A percentile compares a stretch with the other conserved stretches of the same genome.
These are phyloP conservation scores for Berberis thunbergii DNA, from an alignment of 164 flowering plant species.

Conservation along the genomic window DNA sequence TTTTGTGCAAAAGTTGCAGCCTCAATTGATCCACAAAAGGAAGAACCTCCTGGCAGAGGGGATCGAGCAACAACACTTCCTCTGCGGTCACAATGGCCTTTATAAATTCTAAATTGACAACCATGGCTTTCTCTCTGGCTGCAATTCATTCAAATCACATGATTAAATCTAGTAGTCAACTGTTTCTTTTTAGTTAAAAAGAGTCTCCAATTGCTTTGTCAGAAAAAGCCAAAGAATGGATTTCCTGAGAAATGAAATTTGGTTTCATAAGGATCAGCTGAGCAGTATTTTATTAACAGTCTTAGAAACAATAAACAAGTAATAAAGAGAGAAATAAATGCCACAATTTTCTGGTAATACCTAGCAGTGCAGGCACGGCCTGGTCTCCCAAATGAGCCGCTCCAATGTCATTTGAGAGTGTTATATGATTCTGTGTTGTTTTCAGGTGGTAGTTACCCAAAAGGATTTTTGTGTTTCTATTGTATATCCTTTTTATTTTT, in stretches of 20 bases:
- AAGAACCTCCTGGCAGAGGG: slow-evolving; percentile 74
- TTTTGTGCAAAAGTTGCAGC: slow-evolving; percentile 56
- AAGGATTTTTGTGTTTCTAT: no score
- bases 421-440: no score
- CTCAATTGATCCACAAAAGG: slow-evolving; percentile 84
- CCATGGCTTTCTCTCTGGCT: slow-evolving; percentile 97
- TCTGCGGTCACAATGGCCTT: slow-evolving; percentile 95
- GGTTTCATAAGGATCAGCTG: neutral
- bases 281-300: neutral
- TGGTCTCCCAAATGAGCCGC: no score
- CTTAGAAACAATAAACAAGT: neutral
- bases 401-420: no score
- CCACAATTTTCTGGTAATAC: no score
- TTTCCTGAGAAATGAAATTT: neutral
- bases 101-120: slow-evolving; percentile 86
- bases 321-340: neutral
- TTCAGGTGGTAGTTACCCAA: no score
- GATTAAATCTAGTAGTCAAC: neutral
- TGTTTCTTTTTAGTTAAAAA: neutral
- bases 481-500: no score
- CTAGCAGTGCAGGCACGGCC: no score
- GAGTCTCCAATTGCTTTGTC: neutral
- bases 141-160: slow-evolving; percentile 14
- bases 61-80: slow-evolving; percentile 85
- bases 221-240: neutral